A percentile compares a stretch with the other conserved stretches of the same genome.
Evolutionary conservation across 2,329 filamentous ascomycete genomes (phyloP).

Genomic region (Blastomyces parvus): DNA sequence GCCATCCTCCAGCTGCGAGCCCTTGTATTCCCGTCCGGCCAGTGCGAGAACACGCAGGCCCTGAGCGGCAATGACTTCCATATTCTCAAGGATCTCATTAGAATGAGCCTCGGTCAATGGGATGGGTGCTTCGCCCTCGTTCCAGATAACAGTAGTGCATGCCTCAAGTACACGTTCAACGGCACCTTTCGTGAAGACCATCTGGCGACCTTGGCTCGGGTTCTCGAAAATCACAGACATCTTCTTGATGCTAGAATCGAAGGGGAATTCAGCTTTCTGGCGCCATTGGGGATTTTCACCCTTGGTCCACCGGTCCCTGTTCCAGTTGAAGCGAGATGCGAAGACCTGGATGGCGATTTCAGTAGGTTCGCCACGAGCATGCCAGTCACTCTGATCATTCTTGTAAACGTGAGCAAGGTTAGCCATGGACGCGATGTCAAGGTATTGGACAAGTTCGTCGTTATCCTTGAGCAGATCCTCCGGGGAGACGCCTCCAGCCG

Average conservation of each 20-base stretch:
- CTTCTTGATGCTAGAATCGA: constrained; percentile 65
- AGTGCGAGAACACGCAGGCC: constrained; percentile 61
- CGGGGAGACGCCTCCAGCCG: constrained; percentile 16
- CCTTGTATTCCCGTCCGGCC: constrained; percentile 40
- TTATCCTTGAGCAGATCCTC: constrained; percentile 40
- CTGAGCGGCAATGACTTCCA: constrained; percentile 57
- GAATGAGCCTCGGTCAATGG: constrained; percentile 46
- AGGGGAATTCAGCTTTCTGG: constrained; percentile 59
- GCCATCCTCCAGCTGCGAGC: constrained; percentile 25
- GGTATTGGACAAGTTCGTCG: constrained; percentile 43
- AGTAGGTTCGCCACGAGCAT: constrained; percentile 57
- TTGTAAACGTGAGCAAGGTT: constrained; percentile 56
- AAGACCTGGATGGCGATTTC: constrained; percentile 70
- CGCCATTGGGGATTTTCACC: constrained; percentile 46
- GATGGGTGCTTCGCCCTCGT: constrained; percentile 32
- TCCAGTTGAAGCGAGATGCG: constrained; percentile 57
- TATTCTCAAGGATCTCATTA: constrained; percentile 53
- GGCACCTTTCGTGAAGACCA: constrained; percentile 32
- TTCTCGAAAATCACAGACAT: constrained; percentile 60
- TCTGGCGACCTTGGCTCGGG: constrained; percentile 20
- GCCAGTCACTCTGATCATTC: constrained; percentile 47
- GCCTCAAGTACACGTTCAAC: constrained; percentile 59
- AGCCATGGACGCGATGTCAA: constrained; percentile 55
- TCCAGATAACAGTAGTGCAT: constrained; percentile 46
- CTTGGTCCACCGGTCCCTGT: constrained; percentile 44